These are phyloP conservation scores for Stachybotrys elegans DNA, from an alignment of 2,329 filamentous ascomycete species.

Conservation along the genomic window DNA sequence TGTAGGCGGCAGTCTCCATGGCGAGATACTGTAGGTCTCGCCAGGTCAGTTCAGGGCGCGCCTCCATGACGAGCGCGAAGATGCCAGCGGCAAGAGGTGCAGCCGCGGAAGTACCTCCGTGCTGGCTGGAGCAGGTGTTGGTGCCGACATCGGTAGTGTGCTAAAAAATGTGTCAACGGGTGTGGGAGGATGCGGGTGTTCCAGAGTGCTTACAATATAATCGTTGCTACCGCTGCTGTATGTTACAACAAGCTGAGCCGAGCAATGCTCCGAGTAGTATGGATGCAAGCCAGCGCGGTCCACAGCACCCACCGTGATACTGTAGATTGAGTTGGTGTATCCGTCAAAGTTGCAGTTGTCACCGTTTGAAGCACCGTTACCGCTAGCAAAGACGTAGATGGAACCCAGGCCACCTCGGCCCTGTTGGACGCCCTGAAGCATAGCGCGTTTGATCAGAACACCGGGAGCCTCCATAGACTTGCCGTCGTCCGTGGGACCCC, in stretches of 20 bases:
- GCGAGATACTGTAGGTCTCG: slow-evolving; percentile 91
- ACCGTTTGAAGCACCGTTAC: slow-evolving; percentile 79
- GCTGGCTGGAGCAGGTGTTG: slow-evolving; percentile 72
- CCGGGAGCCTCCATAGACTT: slow-evolving; percentile 90
- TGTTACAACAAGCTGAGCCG: slow-evolving; percentile 89
- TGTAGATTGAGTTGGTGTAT: slow-evolving; percentile 99
- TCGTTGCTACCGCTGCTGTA: slow-evolving; percentile 90
- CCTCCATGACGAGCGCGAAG: slow-evolving; percentile 79
- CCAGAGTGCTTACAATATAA: slow-evolving; percentile 58
- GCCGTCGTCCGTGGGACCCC: slow-evolving; percentile 94
- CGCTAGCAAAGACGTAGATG: slow-evolving; percentile 91
- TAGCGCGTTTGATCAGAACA: slow-evolving; percentile 80
- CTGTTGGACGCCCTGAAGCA: slow-evolving; percentile 87
- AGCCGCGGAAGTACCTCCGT: slow-evolving; percentile 93
- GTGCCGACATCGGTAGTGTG: slow-evolving; percentile 93
- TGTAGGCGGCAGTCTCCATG: slow-evolving; percentile 74
- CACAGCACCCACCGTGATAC: slow-evolving; percentile 91
- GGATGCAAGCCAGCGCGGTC: slow-evolving; percentile 84
- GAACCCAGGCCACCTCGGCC: slow-evolving; percentile 80
- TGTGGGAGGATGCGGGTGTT: not conserved
- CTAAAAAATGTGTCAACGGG: slow-evolving; percentile 22
- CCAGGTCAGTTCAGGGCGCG: slow-evolving; percentile 85
- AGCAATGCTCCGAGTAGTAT: slow-evolving; percentile 95
- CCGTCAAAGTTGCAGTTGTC: slow-evolving; percentile 99
- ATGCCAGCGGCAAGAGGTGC: slow-evolving; percentile 90